These are phyloP conservation scores for Amanita pseudoporphyria DNA, from an alignment of 768 basidiomycete species.

Conservation along the genomic window DNA sequence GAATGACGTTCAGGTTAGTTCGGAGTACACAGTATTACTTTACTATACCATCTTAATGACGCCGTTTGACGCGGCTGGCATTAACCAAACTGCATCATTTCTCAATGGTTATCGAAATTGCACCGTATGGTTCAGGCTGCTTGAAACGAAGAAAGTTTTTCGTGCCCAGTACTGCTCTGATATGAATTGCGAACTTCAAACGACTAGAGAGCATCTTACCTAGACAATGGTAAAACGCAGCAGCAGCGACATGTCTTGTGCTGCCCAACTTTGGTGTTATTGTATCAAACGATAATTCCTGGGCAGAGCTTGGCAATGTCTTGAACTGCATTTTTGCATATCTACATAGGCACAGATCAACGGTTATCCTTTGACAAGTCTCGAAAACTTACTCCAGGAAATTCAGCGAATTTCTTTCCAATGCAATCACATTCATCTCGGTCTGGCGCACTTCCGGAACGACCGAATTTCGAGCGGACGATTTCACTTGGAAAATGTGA, in stretches of 20 bases:
- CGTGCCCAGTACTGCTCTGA: constrained; percentile 55
- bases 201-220: constrained; percentile 31
- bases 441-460: constrained; percentile 41
- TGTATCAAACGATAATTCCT: constrained; percentile 48
- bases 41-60: constrained; percentile 24
- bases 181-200: constrained; percentile 5
- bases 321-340: constrained; percentile 71
- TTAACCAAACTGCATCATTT: background rate
- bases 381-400: constrained; percentile 46
- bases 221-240: constrained; percentile 79
- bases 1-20: background rate
- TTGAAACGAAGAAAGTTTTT: constrained; percentile 57
- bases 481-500: constrained; percentile 3
- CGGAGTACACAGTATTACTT: constrained; percentile 2
- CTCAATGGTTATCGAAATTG: constrained; percentile 29
- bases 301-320: constrained; percentile 38
- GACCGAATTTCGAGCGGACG: constrained; percentile 11
- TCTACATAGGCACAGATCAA: constrained; percentile 27
- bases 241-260: constrained; percentile 69
- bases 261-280: constrained; percentile 59
- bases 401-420: constrained; percentile 73
- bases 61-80: background rate
- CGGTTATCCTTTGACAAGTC: background rate
- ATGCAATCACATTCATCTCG: constrained; percentile 42
- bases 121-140: constrained; percentile 53